Evolutionary conservation across 2,329 filamentous ascomycete species (phyloP).

Genomic region (Diaporthe helianthi): DNA sequence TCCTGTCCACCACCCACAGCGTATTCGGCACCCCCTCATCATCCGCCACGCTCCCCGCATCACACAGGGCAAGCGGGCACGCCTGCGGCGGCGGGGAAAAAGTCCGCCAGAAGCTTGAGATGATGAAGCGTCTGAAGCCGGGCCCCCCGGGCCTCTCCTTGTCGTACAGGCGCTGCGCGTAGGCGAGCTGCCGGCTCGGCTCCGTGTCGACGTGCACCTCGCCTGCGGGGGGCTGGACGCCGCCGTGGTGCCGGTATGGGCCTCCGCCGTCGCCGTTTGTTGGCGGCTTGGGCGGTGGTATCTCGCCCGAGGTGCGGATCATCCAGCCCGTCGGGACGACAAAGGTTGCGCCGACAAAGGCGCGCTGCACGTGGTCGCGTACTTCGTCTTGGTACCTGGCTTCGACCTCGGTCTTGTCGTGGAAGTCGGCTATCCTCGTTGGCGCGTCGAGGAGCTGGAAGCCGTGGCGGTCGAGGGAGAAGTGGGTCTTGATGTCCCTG

Average conservation of each 20-base stretch:
- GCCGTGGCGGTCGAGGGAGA: slow-evolving; percentile 24
- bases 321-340: slow-evolving; percentile 32
- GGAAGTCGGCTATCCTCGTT: background rate
- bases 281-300: slow-evolving; percentile 15
- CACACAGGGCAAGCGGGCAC: slow-evolving; percentile 34
- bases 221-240: slow-evolving; percentile 31
- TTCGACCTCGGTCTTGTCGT: background rate
- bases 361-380: slow-evolving; percentile 7
- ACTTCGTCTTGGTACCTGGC: background rate
- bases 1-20: slow-evolving; percentile 33
- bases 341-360: slow-evolving; percentile 29
- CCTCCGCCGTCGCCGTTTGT: too few species aligned
- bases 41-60: slow-evolving; percentile 28
- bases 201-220: slow-evolving; percentile 36
- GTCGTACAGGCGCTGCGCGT: slow-evolving; percentile 24
- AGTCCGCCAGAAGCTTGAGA: slow-evolving; percentile 34
- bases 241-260: slow-evolving; percentile 34
- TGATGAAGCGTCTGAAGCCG: slow-evolving; percentile 35
- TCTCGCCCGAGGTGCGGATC: slow-evolving; percentile 34
- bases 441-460: slow-evolving; percentile 1
- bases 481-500: slow-evolving; percentile 32
- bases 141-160: slow-evolving; percentile 20
- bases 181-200: slow-evolving; percentile 31
- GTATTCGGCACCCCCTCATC: slow-evolving; percentile 26
- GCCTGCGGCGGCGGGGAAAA: slow-evolving; percentile 32